Base-by-base conservation (phyloP, 441 rosid genomes). In the Euphorbia celastroides region DNA sequence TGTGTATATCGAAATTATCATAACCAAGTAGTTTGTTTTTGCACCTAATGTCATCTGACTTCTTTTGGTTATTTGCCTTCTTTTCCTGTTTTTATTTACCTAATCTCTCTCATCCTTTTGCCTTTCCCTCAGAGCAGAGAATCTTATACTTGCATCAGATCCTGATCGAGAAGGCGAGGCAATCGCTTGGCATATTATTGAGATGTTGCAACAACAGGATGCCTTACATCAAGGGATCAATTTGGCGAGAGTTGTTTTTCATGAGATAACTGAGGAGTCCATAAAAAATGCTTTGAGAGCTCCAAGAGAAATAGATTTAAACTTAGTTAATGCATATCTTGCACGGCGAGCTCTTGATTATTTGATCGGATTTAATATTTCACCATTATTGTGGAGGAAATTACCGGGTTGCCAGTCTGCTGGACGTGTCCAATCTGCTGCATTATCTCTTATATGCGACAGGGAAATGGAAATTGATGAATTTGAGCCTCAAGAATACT, bases 81-180 rank as follows among this genome's bases (percentile, higher is more conserved):
- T 57, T 42, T 20, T 44, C 36, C 68, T 48, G 62, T 62, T 44
- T 64, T 31, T 76, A 67, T 67, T 60, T 67, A 67, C 78, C 77
- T 80, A 48, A 80, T 20, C 74, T 74, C 60, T 75, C 70, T 77
- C 69, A 70, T 75, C 75, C 52, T 81, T 75, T 68, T 78, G 74
- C 70, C 72, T 69, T 84, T 73, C 79, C 64, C 77, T 79, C 98
- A 94, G 99, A 74, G 94, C 97, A 81, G 86, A 92, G 80, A 89
- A 84, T 82, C 86, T 94, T 78, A 83, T 94, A 75, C 94, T 94
- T 79, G 99, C 99, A 57, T 89, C 99, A 72, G 99, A 92, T 81
- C 99, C 99, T 71, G 99, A 94, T 81, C 91, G 98, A 62, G 99
- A 94, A 86, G 98, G 99, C 72, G 99, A 94, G 83, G 98, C 99